Evolutionary conservation across 2,329 filamentous ascomycete species (phyloP).

Genomic region (Cladosporium sp.): DNA sequence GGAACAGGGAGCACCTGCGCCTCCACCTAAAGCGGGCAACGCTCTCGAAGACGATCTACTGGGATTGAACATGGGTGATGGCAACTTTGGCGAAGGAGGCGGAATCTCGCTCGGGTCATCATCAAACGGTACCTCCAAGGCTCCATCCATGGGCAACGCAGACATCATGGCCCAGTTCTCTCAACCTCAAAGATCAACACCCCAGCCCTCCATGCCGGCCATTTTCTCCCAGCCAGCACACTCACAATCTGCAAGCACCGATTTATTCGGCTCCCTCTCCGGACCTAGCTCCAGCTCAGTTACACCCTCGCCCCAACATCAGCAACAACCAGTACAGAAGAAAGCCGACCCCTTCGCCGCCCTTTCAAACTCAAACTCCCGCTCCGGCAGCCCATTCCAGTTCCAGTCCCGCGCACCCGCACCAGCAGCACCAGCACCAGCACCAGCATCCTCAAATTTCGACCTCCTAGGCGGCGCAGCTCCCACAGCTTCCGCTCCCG

Average conservation of each 20-base stretch:
- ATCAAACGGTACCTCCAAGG: constrained; percentile 35
- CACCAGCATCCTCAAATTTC: constrained; percentile 26
- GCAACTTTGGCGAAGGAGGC: constrained; percentile 70
- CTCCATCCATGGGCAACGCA: constrained; percentile 33
- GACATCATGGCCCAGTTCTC: constrained; percentile 39
- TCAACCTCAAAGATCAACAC: constrained; percentile 28
- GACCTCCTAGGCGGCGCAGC: constrained; percentile 34
- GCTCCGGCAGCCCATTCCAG: constrained; percentile 52
- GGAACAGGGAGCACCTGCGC: constrained; percentile 37
- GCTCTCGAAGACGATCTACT: constrained; percentile 87
- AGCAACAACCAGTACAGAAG: constrained; percentile 30
- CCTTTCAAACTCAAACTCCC: constrained; percentile 51
- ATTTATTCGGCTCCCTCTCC: constrained; percentile 57
- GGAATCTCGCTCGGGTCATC: constrained; percentile 66
- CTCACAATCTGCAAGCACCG: constrained; percentile 52
- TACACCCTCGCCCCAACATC: constrained; percentile 46
- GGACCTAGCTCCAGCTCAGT: constrained; percentile 50
- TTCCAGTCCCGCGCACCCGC: constrained; percentile 45
- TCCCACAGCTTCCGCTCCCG: constrained; percentile 35
- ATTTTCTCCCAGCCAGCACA: constrained; percentile 28
- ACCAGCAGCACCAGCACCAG: constrained; percentile 25
- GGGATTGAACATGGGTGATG: constrained; percentile 77
- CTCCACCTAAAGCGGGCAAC: constrained; percentile 53
- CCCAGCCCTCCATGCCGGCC: constrained; percentile 23
- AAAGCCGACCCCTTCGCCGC: constrained; percentile 63